Evolutionary conservation across 495 filamentous ascomycete species (phyloP).

Genomic region (Echria macrotheca): DNA sequence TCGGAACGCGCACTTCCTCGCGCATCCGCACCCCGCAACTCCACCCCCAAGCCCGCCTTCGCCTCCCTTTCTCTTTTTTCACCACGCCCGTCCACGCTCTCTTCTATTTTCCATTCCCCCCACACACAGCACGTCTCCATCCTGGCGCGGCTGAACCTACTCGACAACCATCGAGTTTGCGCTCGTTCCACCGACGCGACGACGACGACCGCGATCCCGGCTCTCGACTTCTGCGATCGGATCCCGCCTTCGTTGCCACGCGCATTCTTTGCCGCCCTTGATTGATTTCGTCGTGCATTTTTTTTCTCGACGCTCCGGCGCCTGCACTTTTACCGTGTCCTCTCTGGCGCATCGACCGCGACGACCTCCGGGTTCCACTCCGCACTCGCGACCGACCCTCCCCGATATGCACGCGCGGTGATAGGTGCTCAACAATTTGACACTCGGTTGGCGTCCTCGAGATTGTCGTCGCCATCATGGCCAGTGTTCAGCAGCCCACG

Average conservation of each 20-base stretch:
- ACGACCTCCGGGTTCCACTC: constrained; percentile 15
- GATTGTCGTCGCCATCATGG: constrained; percentile 51
- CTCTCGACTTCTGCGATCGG: constrained; percentile 15
- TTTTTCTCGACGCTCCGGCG: constrained; percentile 23
- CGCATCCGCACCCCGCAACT: constrained; percentile 26
- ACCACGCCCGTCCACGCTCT: constrained; percentile 24
- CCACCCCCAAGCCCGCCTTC: constrained; percentile 19
- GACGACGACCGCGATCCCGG: constrained; percentile 12
- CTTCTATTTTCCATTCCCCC: constrained; percentile 19
- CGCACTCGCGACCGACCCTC: constrained; percentile 18
- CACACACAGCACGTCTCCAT: constrained; percentile 16
- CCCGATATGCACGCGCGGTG: constrained; percentile 36
- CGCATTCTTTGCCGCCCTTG: no score
- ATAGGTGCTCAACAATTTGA: constrained; percentile 17
- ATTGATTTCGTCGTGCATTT: no score
- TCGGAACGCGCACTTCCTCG: constrained; percentile 38
- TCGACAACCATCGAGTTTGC: constrained; percentile 17
- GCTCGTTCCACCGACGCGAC: constrained; percentile 27
- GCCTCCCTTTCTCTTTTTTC: constrained; percentile 26
- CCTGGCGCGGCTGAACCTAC: constrained; percentile 20
- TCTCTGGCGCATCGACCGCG: constrained; percentile 7
- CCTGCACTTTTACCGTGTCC: constrained; percentile 5
- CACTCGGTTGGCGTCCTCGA: constrained; percentile 14
- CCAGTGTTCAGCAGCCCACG: constrained; percentile 68
- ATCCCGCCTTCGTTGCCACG: no score